A percentile compares a stretch with the other conserved stretches of the same genome.
Evolutionary conservation across 2,329 filamentous ascomycete species (phyloP).

Genomic region (Alternaria solani): DNA sequence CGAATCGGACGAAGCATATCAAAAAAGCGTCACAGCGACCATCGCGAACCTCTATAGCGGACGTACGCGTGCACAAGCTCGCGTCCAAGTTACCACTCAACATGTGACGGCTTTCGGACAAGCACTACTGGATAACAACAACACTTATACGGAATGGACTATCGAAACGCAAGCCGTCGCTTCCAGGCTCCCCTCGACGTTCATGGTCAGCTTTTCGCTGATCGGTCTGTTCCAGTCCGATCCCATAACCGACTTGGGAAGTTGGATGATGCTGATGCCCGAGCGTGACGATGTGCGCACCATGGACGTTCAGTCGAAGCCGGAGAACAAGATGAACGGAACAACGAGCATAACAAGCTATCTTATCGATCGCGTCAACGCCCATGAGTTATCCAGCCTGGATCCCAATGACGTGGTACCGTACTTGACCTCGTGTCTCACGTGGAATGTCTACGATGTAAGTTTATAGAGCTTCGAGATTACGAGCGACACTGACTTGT

Average conservation of each 20-base stretch:
- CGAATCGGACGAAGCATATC: slow-evolving; percentile 20
- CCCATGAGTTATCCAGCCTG: slow-evolving; percentile 29
- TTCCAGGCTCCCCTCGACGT: slow-evolving; percentile 23
- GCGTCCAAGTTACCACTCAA: slow-evolving; percentile 7
- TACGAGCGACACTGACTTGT: neutral
- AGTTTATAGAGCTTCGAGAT: neutral
- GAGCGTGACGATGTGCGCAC: neutral
- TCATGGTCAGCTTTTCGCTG: slow-evolving; percentile 36
- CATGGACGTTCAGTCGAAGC: neutral
- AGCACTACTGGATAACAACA: neutral
- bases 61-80: slow-evolving; percentile 7
- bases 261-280: slow-evolving; percentile 38
- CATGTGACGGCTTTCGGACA: slow-evolving; percentile 3
- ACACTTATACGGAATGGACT: slow-evolving; percentile 38
- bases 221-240: slow-evolving; percentile 27
- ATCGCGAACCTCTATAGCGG: slow-evolving; percentile 37
- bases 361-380: slow-evolving; percentile 35
- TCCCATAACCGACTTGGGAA: slow-evolving; percentile 27
- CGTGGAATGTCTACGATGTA: slow-evolving; percentile 41
- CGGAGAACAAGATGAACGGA: slow-evolving; percentile 21
- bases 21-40: slow-evolving; percentile 16
- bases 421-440: slow-evolving; percentile 36
- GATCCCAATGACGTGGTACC: slow-evolving; percentile 33
- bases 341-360: slow-evolving; percentile 35
- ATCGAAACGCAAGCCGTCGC: slow-evolving; percentile 25